These are phyloP conservation scores for Chloranthus sessilifolius DNA, from an alignment of 164 flowering plant species.

Conservation along the genomic window DNA sequence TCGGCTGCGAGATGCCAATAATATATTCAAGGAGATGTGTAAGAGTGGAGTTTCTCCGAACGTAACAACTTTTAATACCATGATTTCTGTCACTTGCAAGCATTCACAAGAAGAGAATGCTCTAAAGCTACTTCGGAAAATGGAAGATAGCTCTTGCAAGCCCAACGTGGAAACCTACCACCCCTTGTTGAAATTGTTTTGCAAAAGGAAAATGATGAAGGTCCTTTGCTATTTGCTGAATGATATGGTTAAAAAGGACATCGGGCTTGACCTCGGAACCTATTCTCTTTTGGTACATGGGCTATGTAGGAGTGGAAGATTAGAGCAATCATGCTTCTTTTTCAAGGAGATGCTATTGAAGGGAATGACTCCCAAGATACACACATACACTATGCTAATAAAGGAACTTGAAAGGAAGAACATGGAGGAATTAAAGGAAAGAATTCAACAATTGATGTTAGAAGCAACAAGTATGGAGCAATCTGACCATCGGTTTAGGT, in stretches of 20 bases:
- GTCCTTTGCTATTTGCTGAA: slow-evolving; percentile 40
- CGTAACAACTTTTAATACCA: slow-evolving; percentile 42
- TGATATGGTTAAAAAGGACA: slow-evolving; percentile 52
- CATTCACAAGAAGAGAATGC: slow-evolving; percentile 52
- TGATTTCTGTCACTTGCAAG: slow-evolving; percentile 45
- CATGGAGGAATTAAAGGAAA: slow-evolving; percentile 33
- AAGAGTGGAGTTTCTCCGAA: slow-evolving; percentile 39
- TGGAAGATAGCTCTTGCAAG: slow-evolving; percentile 48
- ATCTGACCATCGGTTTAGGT: slow-evolving; percentile 1
- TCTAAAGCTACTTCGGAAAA: slow-evolving; percentile 36
- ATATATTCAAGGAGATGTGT: slow-evolving; percentile 45
- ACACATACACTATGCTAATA: slow-evolving; percentile 28
- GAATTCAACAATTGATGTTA: slow-evolving; percentile 36
- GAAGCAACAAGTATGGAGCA: slow-evolving; percentile 18
- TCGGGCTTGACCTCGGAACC: slow-evolving; percentile 46
- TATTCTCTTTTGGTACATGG: slow-evolving; percentile 46
- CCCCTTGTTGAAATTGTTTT: slow-evolving; percentile 55
- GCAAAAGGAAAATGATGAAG: slow-evolving; percentile 53
- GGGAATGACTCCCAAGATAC: slow-evolving; percentile 37
- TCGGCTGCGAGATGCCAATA: slow-evolving; percentile 42
- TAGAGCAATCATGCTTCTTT: slow-evolving; percentile 45
- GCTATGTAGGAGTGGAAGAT: slow-evolving; percentile 39
- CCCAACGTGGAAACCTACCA: slow-evolving; percentile 50
- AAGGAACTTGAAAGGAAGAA: slow-evolving; percentile 35
- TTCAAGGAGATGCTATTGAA: slow-evolving; percentile 51